Percentiles rank a stretch among this genome's conserved stretches.
Conservation (phyloP, 306 rosid genomes). For the Trifolium repens region DNA sequence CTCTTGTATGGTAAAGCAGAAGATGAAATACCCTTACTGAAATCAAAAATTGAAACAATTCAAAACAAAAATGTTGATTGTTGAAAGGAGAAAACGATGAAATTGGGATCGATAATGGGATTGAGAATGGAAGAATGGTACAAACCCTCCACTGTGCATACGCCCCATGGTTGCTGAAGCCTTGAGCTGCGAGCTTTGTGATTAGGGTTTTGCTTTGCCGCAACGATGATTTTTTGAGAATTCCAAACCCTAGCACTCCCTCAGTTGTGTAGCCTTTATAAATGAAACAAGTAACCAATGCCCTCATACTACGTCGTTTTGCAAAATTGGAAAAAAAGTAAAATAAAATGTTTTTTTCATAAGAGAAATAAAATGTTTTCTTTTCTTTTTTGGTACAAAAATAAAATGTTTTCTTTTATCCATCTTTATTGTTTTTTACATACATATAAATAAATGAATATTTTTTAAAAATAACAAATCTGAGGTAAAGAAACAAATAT, state of each 20-base stretch:
- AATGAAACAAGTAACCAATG: background rate
- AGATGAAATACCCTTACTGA: constrained; percentile 95
- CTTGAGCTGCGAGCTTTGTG: background rate
- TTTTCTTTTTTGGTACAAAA: too few relatives aligned
- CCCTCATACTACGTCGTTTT: constrained; percentile 32
- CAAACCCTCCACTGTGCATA: constrained; percentile 62
- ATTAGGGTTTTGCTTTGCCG: constrained; percentile 2
- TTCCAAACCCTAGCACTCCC: background rate
- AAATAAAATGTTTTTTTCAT: background rate
- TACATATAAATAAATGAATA: too few relatives aligned
- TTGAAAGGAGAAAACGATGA: background rate
- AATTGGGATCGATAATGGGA: background rate
- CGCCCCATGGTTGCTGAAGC: background rate
- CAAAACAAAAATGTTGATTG: background rate
- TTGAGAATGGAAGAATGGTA: background rate
- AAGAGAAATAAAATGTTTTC: too few relatives aligned
- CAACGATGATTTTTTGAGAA: background rate
- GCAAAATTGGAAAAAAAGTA: background rate
- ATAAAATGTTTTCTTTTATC: too few relatives aligned
- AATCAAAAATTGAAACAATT: background rate
- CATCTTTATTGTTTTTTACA: too few relatives aligned
- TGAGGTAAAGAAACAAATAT: too few relatives aligned
- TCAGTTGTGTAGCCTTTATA: background rate
- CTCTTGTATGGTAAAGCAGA: constrained; percentile 94
- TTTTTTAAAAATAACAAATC: too few relatives aligned